phyloP scores from a whole-genome alignment of 805 yeast species.

The Candida taoyuanica region DNA sequence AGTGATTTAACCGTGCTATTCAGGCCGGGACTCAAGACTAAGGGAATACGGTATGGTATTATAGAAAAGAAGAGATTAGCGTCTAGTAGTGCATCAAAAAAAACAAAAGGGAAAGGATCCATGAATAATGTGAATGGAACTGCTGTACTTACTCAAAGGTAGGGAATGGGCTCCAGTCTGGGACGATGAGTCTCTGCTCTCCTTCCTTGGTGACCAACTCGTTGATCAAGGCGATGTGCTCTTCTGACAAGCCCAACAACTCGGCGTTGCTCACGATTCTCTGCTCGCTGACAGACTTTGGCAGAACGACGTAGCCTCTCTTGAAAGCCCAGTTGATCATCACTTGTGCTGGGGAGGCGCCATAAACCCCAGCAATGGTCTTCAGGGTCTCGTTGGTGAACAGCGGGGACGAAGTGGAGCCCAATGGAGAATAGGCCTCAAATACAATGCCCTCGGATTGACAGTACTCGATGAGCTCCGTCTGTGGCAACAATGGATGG shows the following conservation, averaged over 20 bases:
- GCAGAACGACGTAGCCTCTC: conserved; percentile 52
- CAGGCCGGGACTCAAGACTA: no score
- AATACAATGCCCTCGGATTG: conserved; percentile 12
- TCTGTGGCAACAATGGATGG: conserved; percentile 23
- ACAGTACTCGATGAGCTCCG: conserved; percentile 16
- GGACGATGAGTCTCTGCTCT: conserved; percentile 28
- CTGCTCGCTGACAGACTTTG: conserved; percentile 42
- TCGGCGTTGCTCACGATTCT: conserved; percentile 38
- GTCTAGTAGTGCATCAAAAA: no score
- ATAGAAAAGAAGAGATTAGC: no score
- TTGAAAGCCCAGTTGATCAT: conserved; percentile 56
- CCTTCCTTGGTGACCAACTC: conserved; percentile 27
- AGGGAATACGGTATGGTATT: no score
- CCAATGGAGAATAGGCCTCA: conserved; percentile 23
- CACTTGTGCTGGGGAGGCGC: conserved; percentile 32
- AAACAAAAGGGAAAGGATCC: no score
- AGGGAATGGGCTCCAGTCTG: conserved; percentile 31
- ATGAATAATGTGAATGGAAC: no score
- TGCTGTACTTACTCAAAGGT: conserved; percentile 29
- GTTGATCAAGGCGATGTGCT: conserved; percentile 30
- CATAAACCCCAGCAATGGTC: conserved; percentile 40
- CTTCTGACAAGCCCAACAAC: conserved; percentile 30
- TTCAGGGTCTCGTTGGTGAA: conserved; percentile 35
- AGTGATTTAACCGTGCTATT: no score
- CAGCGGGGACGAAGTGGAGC: conserved; percentile 17